Evolutionary conservation across 805 yeast species (phyloP).

Genomic region (Cyberlindnera samutprakarnensis): DNA sequence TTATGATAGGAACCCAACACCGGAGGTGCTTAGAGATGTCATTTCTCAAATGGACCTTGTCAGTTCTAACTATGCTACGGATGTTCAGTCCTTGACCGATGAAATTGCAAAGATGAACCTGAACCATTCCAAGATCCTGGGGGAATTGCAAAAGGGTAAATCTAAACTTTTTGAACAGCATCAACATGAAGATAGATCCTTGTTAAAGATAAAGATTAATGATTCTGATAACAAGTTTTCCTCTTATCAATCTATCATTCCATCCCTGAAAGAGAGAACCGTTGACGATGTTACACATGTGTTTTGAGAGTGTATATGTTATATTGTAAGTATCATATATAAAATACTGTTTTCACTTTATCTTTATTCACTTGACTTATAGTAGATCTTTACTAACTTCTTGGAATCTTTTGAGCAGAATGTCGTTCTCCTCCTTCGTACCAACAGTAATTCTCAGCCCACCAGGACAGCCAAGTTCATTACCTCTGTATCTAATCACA

Average conservation of each 20-base stretch:
- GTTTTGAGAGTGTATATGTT: constrained; percentile 4
- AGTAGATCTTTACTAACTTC: constrained; percentile 26
- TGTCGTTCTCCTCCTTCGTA: constrained; percentile 63
- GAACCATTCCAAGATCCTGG: constrained; percentile 14
- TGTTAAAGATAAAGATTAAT: constrained; percentile 12
- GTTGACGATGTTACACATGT: constrained; percentile 10
- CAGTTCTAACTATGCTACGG: constrained; percentile 14
- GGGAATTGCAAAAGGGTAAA: constrained; percentile 5
- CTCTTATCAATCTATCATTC: constrained; percentile 3
- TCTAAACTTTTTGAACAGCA: constrained; percentile 2
- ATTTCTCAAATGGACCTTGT: constrained; percentile 11
- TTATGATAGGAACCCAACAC: constrained; percentile 6
- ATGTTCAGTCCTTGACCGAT: constrained; percentile 12
- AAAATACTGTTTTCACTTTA: background rate
- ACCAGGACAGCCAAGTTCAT: constrained; percentile 83
- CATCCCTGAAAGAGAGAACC: constrained; percentile 5
- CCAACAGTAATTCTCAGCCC: constrained; percentile 86
- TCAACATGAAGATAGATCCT: constrained; percentile 7
- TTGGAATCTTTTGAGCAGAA: constrained; percentile 43
- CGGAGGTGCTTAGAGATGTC: constrained; percentile 10
- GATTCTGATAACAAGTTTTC: constrained; percentile 7
- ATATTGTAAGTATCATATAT: background rate
- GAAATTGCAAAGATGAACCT: constrained; percentile 16
- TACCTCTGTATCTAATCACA: constrained; percentile 88
- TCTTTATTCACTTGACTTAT: no score